Evolutionary conservation across 164 flowering plant species (phyloP), one percentile per base, ranked within the genome.

Genomic region (Platanus orientalis): DNA sequence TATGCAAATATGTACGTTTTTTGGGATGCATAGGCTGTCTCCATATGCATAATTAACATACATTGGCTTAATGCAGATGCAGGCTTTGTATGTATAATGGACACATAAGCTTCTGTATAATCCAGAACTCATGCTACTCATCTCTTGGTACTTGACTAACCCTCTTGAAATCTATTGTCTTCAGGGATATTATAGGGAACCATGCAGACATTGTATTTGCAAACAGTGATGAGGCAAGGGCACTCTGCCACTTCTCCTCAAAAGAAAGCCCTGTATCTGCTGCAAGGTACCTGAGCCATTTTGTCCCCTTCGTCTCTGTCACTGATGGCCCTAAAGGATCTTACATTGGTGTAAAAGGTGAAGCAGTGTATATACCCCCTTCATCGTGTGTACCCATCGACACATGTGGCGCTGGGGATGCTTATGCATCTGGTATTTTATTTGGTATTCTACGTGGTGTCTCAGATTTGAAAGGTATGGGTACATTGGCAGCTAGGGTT

Each of bases 401-500:
- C 71, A 94, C 97, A 25, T 90, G 96, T 70, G 98, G 98, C 5
- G 98, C 98, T 21, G 98, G 98, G 2, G 98, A 94, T 76, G 96
- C 96, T 23, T 94, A 94, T 65, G 98, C 98, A 13, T 84, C 97
- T 11, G 98, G 98, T 52, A 77, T 94, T 54, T 60, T 94, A 49
- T 94, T 87, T 40, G 84, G 95, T 54, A 69, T 94, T 62, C 71
- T 89, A 29, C 71, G 81, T 12, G 96, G 3, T 2, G 81, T 70
- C 2, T 83, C 91, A 9, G 90, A 94, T 72, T 63, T 87, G 66
- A 87, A 81, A 71, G 84, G 84, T 23, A 84, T 90, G 81, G 97
- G 98, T 40, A 28, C 79, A 14, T 67, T 90, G 45, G 98, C 97
- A 2, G 78, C 98, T 60, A 84, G 76, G 74, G 86, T 87, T 57